Evolutionary conservation across 257 asterid species (phyloP).

Genomic region (Forsythia suspensa): DNA sequence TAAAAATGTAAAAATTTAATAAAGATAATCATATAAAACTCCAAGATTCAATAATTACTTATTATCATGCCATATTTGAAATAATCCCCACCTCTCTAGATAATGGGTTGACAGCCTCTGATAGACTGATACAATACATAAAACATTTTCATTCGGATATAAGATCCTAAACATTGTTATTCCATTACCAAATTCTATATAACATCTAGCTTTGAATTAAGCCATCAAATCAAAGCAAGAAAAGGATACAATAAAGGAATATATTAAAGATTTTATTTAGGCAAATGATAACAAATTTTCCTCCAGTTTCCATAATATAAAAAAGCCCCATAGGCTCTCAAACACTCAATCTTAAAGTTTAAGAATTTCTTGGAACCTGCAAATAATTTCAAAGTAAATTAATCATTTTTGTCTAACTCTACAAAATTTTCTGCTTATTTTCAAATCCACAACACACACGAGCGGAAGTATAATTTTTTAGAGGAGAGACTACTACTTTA

Average conservation of each 20-base stretch:
- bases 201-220: not conserved
- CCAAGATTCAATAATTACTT: no score
- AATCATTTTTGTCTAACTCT: not conserved
- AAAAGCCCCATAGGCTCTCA: constrained; percentile 4
- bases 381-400: constrained; percentile 3
- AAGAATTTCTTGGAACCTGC: constrained; percentile 45
- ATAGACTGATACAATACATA: not conserved
- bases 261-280: constrained; percentile 4
- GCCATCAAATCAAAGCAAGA: not conserved
- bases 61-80: no score
- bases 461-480: no score
- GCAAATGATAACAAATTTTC: constrained; percentile 3
- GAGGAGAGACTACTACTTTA: no score
- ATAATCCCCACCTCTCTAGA: no score
- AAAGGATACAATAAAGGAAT: not conserved
- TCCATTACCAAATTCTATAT: not conserved
- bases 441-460: no score
- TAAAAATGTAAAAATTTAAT: no score
- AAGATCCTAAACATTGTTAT: not conserved
- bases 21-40: no score
- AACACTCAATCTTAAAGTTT: constrained; percentile 11
- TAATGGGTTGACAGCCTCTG: not conserved
- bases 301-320: constrained; percentile 7
- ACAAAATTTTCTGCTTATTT: not conserved
- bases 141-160: not conserved